phyloP scores from a whole-genome alignment of 495 filamentous ascomycete species.

The Neurospora sp. region DNA sequence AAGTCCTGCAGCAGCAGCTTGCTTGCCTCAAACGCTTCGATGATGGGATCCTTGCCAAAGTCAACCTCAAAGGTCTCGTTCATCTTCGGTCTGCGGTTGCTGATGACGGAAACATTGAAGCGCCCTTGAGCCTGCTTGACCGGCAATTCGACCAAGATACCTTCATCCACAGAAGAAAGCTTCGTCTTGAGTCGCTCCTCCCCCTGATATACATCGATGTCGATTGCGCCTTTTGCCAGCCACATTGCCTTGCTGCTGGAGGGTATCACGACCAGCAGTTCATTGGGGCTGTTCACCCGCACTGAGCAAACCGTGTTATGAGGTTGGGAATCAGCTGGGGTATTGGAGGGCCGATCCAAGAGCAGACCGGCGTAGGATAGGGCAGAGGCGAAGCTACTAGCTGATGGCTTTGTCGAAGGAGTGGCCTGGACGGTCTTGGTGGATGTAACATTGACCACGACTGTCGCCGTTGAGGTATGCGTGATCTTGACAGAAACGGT shows the following conservation, averaged over 20 bases:
- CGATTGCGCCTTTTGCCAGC: constrained; percentile 32
- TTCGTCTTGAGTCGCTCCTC: constrained; percentile 28
- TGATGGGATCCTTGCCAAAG: constrained; percentile 28
- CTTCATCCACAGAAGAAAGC: constrained; percentile 32
- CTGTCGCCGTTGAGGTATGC: constrained; percentile 25
- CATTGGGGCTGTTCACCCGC: constrained; percentile 23
- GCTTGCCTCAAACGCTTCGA: constrained; percentile 27
- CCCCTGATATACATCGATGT: constrained; percentile 34
- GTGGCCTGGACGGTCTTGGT: constrained; percentile 29
- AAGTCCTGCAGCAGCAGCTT: constrained; percentile 28
- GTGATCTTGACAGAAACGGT: constrained; percentile 8
- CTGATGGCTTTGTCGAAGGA: constrained; percentile 18
- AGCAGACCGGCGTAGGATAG: constrained; percentile 28
- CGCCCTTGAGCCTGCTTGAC: constrained; percentile 31
- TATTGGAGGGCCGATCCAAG: constrained; percentile 26
- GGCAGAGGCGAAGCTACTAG: constrained; percentile 27
- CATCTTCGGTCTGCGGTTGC: constrained; percentile 32
- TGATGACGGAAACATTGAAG: constrained; percentile 34
- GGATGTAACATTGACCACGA: constrained; percentile 28
- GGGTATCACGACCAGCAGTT: constrained; percentile 32
- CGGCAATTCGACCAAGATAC: constrained; percentile 33
- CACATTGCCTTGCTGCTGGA: constrained; percentile 27
- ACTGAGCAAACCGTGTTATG: constrained; percentile 29
- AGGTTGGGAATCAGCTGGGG: constrained; percentile 8
- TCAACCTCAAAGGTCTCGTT: constrained; percentile 37